Evolutionary conservation across 805 yeast genomes (phyloP), one percentile per base, ranked within the genome.

Genomic region (Saturnispora saitoi): DNA sequence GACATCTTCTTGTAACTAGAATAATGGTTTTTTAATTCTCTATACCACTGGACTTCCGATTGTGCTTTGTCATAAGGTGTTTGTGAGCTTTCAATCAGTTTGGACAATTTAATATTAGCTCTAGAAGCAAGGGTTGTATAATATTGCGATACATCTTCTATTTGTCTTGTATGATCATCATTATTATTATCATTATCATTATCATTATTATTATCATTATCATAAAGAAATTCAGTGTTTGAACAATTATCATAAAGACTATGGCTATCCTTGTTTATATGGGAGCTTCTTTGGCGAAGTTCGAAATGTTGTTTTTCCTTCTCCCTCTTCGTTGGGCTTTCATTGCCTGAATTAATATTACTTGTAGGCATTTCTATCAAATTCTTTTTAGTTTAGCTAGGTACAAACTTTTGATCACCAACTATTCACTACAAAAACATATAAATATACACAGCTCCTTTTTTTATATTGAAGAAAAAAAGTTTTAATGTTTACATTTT

Each of bases 1-100:
- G 68, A 66, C 24, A 64, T 54, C 14, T 55, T 53, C 12, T 69
- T 51, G 11, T 65, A 60, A 6, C 55, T 54, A 30, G 61, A 51
- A 12, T 71, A 73, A 40, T 64, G 60, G 9, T 45, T 50, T 42
- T 65, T 70, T 49, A 71, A 48, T 2, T 62, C 45, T 37, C 32
- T 30, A 29, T 42, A 47, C 48, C 51, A 39, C 11, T 48, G 47
- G 9, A 28, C 32, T 20, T 48, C 44, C 10, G 38, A 38, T 11
- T 38, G 38, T 3, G 36, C 37, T 32, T 34, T 34, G 24, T 32
- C 46, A 37, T 11, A 36, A 7, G 38, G 47, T n/a, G 26, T 32
- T 20, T 15, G 29, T 28, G 32, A 31, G 26, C 24, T 42, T 2
- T 37, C 42, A 10, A 40, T 31, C 19, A 46, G 22, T 26, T 37